Evolutionary conservation across 164 flowering plant species (phyloP), one percentile per base, ranked within the genome.

Genomic region (Magnolia changhungtana): DNA sequence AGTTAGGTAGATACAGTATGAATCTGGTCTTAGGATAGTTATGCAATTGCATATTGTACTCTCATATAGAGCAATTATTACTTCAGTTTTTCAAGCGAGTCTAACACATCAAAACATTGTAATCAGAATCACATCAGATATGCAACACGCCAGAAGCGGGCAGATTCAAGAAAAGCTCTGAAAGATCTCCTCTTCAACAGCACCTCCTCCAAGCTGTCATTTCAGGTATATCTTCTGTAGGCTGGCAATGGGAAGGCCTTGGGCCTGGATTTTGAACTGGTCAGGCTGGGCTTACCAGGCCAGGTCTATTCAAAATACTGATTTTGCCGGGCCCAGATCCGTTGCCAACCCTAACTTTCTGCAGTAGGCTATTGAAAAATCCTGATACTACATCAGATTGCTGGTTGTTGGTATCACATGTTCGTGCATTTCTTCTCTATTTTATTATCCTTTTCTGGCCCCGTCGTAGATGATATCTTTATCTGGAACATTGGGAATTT

Each of bases 101-200:
- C 65, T 78, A 37, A 72, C 45, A 50, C 37, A 65, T 59, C 19
- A 19, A 27, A 69, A 75, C 65, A 68, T 77, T 79, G 71, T 67
- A 58, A 68, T 13, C 92, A 91, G 96, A 84, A 74, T 71, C 74
- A 83, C 51, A 29, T 86, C 71, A 85, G 83, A 83, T 90, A 79
- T 79, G 72, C 80, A 76, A 80, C 76, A 31, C 97, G 94, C 70
- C 88, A 89, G 76, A 94, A 86, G 86, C 95, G 93, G 71, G 86
- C 95, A 76, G 95, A 90, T 85, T 69, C 90, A 74, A 94, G 88
- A 84, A 91, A 80, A 82, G 95, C 94, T 71, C 79, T 94, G 74
- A 89, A 87, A 58, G 78, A 84, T 81, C 86, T 92, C 66, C 87
- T 91, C 27, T 84, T 14, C 76, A 80, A 80, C 8, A 81, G 81